Percentiles rank a stretch among this genome's conserved stretches.
These are phyloP conservation scores for Peltaster fructicola DNA, from an alignment of 2,329 filamentous ascomycete species.

Conservation along the genomic window DNA sequence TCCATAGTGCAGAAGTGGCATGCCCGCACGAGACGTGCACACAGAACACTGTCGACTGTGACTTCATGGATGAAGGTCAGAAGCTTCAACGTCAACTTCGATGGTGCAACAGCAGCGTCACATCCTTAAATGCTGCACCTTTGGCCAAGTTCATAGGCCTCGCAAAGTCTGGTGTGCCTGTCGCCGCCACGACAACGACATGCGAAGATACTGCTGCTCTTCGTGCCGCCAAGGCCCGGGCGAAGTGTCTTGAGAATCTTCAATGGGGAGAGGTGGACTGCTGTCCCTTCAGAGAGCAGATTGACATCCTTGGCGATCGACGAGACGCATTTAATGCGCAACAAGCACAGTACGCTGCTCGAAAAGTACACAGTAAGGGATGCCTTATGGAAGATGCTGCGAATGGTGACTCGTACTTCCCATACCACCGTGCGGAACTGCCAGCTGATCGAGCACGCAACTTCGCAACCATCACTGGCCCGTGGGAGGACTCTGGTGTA, in stretches of 20 bases:
- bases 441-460: constrained; percentile 11
- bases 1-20: constrained; percentile 7
- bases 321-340: no score
- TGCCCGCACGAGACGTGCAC: constrained; percentile 12
- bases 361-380: no score
- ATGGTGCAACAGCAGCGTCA: constrained; percentile 16
- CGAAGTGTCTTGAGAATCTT: constrained; percentile 3
- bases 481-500: constrained; percentile 14
- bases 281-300: constrained; percentile 3
- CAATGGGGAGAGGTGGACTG: constrained; percentile 3
- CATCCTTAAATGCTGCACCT: no score
- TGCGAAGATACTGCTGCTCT: no score
- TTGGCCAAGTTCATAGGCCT: no score
- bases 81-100: constrained; percentile 6
- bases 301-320: constrained; percentile 1
- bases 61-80: no score
- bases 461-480: constrained; percentile 14
- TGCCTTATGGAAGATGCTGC: no score
- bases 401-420: no score
- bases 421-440: constrained; percentile 12
- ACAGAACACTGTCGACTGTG: constrained; percentile 12
- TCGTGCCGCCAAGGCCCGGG: constrained; percentile 2
- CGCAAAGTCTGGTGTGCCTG: no score
- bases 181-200: not conserved
- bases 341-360: no score